These are phyloP conservation scores for Helenozyma rhizophorensis DNA, from an alignment of 805 yeast species.

Conservation along the genomic window DNA sequence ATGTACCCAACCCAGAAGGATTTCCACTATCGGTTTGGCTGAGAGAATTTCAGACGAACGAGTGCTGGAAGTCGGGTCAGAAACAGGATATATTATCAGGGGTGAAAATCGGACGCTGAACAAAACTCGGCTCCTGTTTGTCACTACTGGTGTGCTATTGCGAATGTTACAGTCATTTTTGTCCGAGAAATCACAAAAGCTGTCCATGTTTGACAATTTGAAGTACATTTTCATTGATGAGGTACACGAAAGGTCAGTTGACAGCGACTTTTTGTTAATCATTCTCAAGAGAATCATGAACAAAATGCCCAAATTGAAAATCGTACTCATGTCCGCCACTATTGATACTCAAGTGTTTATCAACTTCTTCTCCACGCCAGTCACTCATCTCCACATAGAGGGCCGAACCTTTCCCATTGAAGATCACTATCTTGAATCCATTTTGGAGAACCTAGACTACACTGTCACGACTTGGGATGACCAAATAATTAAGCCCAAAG, in stretches of 20 bases:
- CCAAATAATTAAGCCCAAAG: slow-evolving; percentile 48
- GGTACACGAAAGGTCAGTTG: slow-evolving; percentile 94
- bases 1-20: slow-evolving; percentile 95
- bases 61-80: slow-evolving; percentile 56
- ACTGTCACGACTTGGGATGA: slow-evolving; percentile 36
- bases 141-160: slow-evolving; percentile 88
- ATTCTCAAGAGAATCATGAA: slow-evolving; percentile 60
- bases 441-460: slow-evolving; percentile 56
- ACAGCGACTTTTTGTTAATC: slow-evolving; percentile 79
- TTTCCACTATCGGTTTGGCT: slow-evolving; percentile 90
- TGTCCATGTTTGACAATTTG: slow-evolving; percentile 46
- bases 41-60: slow-evolving; percentile 89
- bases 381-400: slow-evolving; percentile 73
- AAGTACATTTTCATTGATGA: slow-evolving; percentile 84
- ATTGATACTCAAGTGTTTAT: slow-evolving; percentile 68
- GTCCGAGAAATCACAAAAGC: slow-evolving; percentile 10
- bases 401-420: slow-evolving; percentile 92
- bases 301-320: slow-evolving; percentile 51
- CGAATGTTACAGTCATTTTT: slow-evolving; percentile 70
- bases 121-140: slow-evolving; percentile 73
- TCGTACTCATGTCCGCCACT: slow-evolving; percentile 92
- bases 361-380: slow-evolving; percentile 51
- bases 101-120: slow-evolving; percentile 72
- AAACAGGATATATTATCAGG: slow-evolving; percentile 85
- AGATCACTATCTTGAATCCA: slow-evolving; percentile 68